Evolutionary conservation across 208 protist genomes (phyloP).

Genomic region (Borovskyia barvae): DNA sequence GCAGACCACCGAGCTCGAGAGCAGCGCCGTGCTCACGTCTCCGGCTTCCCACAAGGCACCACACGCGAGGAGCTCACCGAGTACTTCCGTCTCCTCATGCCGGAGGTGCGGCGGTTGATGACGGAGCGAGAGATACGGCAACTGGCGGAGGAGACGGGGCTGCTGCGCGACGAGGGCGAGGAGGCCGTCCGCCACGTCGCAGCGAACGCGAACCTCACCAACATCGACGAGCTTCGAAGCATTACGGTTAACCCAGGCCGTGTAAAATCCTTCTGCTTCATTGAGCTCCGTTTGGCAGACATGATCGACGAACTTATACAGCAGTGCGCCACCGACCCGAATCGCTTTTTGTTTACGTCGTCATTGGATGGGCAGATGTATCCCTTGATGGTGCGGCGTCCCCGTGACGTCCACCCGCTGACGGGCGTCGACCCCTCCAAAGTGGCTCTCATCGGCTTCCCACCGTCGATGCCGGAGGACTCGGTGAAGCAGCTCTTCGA

Average conservation of each 20-base stretch:
- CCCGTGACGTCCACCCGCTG: slow-evolving; percentile 62
- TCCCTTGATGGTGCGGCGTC: slow-evolving; percentile 63
- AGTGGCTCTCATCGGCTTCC: slow-evolving; percentile 80
- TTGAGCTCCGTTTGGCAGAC: slow-evolving; percentile 78
- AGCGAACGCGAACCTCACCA: slow-evolving; percentile 43
- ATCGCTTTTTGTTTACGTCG: slow-evolving; percentile 62
- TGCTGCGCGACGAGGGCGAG: slow-evolving; percentile 25
- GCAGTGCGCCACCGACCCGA: slow-evolving; percentile 39
- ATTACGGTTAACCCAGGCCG: slow-evolving; percentile 54
- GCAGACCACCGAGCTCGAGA: slow-evolving; percentile 61
- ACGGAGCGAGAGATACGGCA: slow-evolving; percentile 66
- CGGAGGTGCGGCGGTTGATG: slow-evolving; percentile 69
- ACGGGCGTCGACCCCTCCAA: slow-evolving; percentile 52
- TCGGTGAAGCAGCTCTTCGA: slow-evolving; percentile 58
- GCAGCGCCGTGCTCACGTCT: slow-evolving; percentile 78
- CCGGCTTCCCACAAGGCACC: slow-evolving; percentile 59
- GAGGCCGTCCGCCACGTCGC: slow-evolving; percentile 62
- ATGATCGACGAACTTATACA: slow-evolving; percentile 78
- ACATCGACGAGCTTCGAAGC: slow-evolving; percentile 61
- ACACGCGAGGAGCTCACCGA: slow-evolving; percentile 63
- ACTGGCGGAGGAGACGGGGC: slow-evolving; percentile 27
- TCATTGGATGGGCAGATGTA: slow-evolving; percentile 46
- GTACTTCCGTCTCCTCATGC: slow-evolving; percentile 68
- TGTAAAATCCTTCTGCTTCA: slow-evolving; percentile 77
- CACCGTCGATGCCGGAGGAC: slow-evolving; percentile 46